Percentiles rank a stretch among this genome's conserved stretches.
Conservation (phyloP, 768 basidiomycete genomes). For the Auriscalpium microsporum region DNA sequence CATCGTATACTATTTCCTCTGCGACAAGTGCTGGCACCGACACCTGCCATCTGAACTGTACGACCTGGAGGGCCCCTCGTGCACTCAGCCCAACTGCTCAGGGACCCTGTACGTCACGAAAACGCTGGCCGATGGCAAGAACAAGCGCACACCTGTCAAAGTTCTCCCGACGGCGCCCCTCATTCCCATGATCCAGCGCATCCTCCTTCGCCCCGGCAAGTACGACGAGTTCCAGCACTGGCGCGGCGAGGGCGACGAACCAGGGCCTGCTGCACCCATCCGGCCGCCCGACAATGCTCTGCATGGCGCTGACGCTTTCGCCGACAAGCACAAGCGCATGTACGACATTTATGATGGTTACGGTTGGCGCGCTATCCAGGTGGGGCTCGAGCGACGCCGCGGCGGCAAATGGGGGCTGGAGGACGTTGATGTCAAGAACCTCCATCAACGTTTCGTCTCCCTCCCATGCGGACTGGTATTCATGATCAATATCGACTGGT, state of each 20-base stretch:
- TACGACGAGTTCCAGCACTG: constrained; percentile 20
- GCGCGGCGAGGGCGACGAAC: constrained; percentile 14
- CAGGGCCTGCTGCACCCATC: neutral
- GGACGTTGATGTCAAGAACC: constrained; percentile 16
- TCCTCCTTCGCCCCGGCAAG: constrained; percentile 19
- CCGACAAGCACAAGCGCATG: constrained; percentile 1
- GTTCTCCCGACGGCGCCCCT: constrained; percentile 17
- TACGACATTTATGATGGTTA: constrained; percentile 18
- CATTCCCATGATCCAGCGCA: constrained; percentile 10
- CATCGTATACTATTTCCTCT: constrained; percentile 18
- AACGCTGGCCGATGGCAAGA: neutral
- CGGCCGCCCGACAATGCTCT: constrained; percentile 6
- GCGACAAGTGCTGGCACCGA: constrained; percentile 16
- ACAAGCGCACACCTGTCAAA: constrained; percentile 16
- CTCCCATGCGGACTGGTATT: constrained; percentile 16
- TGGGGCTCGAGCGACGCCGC: constrained; percentile 14
- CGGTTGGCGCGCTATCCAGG: constrained; percentile 19
- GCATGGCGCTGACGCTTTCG: constrained; percentile 7
- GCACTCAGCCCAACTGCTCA: neutral
- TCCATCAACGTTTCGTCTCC: constrained; percentile 18
- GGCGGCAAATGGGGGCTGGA: constrained; percentile 12
- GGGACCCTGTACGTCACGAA: constrained; percentile 14
- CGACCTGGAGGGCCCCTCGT: neutral
- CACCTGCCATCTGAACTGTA: constrained; percentile 5
- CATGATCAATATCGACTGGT: constrained; percentile 22